Conservation (phyloP, 2,329 filamentous ascomycete species). For the Trichophyton equinum region DNA sequence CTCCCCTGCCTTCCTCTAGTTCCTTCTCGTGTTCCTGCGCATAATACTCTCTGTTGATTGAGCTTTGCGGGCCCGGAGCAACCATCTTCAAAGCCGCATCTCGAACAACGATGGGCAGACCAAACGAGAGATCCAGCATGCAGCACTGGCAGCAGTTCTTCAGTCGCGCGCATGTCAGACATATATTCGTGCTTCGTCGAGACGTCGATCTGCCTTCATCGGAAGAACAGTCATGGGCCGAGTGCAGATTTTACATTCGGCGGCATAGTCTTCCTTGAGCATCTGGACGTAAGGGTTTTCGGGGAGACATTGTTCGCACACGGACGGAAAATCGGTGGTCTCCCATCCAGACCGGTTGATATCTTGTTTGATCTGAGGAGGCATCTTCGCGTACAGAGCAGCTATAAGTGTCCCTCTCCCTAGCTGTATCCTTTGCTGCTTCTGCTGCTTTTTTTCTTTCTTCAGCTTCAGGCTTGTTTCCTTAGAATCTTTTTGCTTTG, state of each 20-base stretch:
- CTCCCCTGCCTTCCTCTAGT: constrained; percentile 79
- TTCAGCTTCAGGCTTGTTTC: neutral
- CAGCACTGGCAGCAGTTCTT: constrained; percentile 99
- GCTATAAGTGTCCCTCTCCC: neutral
- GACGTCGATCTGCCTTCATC: constrained; percentile 88
- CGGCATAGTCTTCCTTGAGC: constrained; percentile 93
- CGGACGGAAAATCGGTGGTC: constrained; percentile 45
- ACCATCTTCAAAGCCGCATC: constrained; percentile 98
- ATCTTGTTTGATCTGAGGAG: constrained; percentile 93
- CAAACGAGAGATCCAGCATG: constrained; percentile 95
- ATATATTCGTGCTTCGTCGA: constrained; percentile 96
- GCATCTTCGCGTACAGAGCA: constrained; percentile 26
- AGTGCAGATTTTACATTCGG: constrained; percentile 78
- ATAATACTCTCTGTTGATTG: constrained; percentile 93
- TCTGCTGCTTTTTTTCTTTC: neutral
- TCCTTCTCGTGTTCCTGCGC: constrained; percentile 94
- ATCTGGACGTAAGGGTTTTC: constrained; percentile 98
- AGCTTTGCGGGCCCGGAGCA: constrained; percentile 78
- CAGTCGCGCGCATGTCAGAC: constrained; percentile 85
- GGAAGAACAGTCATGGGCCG: constrained; percentile 93
- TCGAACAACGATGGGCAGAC: constrained; percentile 82
- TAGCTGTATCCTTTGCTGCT: neutral
- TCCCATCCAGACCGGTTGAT: constrained; percentile 95
- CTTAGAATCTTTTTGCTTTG: neutral
- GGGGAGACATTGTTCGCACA: constrained; percentile 76